Conservation (phyloP, 2,329 filamentous ascomycete species). For the Diplodia intermedia region DNA sequence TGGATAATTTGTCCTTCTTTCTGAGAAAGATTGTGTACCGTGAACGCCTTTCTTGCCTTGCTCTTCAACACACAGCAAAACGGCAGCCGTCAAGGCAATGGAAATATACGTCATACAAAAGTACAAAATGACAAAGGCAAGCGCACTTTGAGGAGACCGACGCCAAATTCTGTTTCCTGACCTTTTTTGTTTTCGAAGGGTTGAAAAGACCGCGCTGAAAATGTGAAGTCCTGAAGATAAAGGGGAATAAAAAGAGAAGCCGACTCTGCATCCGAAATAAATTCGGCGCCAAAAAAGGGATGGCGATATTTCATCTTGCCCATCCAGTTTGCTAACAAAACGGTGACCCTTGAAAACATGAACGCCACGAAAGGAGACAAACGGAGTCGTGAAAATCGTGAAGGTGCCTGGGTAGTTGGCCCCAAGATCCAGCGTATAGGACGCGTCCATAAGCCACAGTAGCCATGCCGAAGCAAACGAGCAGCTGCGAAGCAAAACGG, state of each 20-base stretch:
- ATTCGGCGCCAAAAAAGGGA: neutral
- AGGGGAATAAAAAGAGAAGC: neutral
- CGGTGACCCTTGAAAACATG: neutral
- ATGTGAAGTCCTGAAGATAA: neutral
- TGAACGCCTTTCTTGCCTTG: slow-evolving; percentile 21
- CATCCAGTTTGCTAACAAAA: neutral
- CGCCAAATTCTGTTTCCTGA: neutral
- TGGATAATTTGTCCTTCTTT: neutral
- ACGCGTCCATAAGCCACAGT: neutral
- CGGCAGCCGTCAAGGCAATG: neutral
- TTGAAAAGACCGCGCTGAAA: too few species aligned
- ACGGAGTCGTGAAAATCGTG: slow-evolving; percentile 12
- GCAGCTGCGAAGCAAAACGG: slow-evolving; percentile 11
- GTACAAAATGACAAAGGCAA: slow-evolving; percentile 5
- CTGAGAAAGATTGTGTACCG: neutral
- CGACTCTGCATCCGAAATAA: neutral
- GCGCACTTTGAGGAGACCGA: neutral
- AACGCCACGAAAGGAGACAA: slow-evolving; percentile 20
- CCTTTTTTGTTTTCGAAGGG: too few species aligned
- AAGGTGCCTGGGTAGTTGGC: neutral
- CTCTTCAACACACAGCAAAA: neutral
- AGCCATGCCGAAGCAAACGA: slow-evolving; percentile 4
- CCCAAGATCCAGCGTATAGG: neutral
- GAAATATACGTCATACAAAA: slow-evolving; percentile 7
- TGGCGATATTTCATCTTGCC: neutral